Percentiles rank a stretch among this genome's conserved stretches.
Conservation (phyloP, 139 green algal species). For the Auxenochlorella protothecoides region DNA sequence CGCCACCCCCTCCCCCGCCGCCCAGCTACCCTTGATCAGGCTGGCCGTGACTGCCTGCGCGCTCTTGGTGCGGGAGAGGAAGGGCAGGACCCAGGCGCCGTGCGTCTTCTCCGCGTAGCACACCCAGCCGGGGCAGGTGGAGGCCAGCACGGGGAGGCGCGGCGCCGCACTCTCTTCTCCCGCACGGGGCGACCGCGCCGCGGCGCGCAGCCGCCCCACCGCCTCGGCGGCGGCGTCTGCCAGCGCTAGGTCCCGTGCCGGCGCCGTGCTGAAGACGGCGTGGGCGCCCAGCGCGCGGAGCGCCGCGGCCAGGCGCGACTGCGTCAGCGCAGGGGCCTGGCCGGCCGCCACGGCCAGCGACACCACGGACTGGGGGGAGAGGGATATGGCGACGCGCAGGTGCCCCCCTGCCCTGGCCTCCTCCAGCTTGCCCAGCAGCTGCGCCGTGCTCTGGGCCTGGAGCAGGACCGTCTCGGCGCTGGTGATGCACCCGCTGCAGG, state of each 20-base stretch:
- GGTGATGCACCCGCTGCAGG: conserved; percentile 95
- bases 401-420: background rate
- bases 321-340: conserved; percentile 13
- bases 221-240: conserved; percentile 80
- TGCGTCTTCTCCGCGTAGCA: conserved; percentile 99
- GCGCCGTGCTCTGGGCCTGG: conserved; percentile 74
- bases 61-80: conserved; percentile 68
- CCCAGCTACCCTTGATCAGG: conserved; percentile 71
- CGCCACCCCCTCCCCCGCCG: conserved; percentile 16
- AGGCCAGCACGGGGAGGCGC: conserved; percentile 73
- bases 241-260: conserved; percentile 63
- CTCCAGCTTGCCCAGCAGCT: conserved; percentile 36
- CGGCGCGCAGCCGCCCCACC: conserved; percentile 32
- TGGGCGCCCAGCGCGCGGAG: conserved; percentile 52
- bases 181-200: background rate
- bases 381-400: conserved; percentile 64
- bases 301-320: conserved; percentile 28
- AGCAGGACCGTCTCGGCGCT: conserved; percentile 90
- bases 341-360: conserved; percentile 51
- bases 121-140: conserved; percentile 91
- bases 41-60: conserved; percentile 81
- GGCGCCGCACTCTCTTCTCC: background rate
- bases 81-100: conserved; percentile 63
- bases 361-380: conserved; percentile 72
- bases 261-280: conserved; percentile 61